Conservation (phyloP, 2,329 filamentous ascomycete species). For the Scedosporium boydii region DNA sequence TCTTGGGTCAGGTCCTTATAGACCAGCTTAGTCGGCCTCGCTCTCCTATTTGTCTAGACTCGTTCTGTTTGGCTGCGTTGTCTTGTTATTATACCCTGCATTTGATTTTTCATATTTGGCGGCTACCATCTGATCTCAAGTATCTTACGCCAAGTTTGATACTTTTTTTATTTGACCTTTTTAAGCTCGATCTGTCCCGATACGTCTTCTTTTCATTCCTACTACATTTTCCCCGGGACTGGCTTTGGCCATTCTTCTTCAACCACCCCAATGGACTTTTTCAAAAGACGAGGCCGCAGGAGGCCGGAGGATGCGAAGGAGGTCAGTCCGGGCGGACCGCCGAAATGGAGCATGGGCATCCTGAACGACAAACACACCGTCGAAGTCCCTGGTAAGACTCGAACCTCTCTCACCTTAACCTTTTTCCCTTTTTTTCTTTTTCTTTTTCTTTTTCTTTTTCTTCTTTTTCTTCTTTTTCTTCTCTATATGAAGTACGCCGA, state of each 20-base stretch:
- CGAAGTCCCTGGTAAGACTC: constrained; percentile 67
- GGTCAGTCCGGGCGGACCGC: constrained; percentile 10
- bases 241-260: background rate
- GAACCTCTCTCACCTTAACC: background rate
- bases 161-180: background rate
- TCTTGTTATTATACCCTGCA: too few relatives aligned
- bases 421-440: background rate
- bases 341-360: constrained; percentile 64
- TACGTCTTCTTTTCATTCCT: background rate
- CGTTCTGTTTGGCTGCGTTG: too few relatives aligned
- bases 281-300: background rate
- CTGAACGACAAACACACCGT: constrained; percentile 72
- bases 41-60: too few relatives aligned
- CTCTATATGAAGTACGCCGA: background rate
- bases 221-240: background rate
- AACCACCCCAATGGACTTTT: background rate
- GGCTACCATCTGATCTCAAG: too few relatives aligned
- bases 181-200: background rate
- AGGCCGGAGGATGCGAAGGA: background rate
- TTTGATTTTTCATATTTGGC: too few relatives aligned
- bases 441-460: background rate
- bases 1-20: too few relatives aligned
- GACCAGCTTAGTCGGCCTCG: too few relatives aligned
- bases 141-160: background rate
- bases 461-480: background rate